Evolutionary conservation across 768 basidiomycete genomes (phyloP).

Genomic region (Cubamyces sp.): DNA sequence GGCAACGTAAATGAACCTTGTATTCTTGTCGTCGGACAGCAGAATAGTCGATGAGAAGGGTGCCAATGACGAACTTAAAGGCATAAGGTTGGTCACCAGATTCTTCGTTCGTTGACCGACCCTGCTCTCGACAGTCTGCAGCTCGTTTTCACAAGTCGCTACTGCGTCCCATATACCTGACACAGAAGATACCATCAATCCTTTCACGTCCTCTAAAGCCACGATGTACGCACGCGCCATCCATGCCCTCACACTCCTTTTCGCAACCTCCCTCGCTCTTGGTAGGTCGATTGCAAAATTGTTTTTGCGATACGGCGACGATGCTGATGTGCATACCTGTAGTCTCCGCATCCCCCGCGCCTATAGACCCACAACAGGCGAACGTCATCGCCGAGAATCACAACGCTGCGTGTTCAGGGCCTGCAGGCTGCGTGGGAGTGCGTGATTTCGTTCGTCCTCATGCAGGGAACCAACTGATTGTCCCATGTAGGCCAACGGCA

Average conservation of each 20-base stretch:
- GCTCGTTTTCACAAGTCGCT: no score
- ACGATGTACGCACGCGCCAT: slow-evolving; percentile 15
- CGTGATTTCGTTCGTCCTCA: not conserved
- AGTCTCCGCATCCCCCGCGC: slow-evolving; percentile 19
- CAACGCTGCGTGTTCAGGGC: slow-evolving; percentile 16
- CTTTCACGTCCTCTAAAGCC: not conserved
- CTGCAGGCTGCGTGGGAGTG: slow-evolving; percentile 16
- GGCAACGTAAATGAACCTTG: not conserved
- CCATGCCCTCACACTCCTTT: slow-evolving; percentile 19
- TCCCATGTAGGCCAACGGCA: slow-evolving; percentile 4
- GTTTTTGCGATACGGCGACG: not conserved
- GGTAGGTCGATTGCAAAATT: not conserved
- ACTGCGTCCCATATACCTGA: slow-evolving; percentile 12
- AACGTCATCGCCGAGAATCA: slow-evolving; percentile 20
- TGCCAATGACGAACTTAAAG: not conserved
- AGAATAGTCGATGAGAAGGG: not conserved
- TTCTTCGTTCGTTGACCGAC: slow-evolving; percentile 19
- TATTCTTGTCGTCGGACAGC: slow-evolving; percentile 5
- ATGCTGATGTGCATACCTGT: not conserved
- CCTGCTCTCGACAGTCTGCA: not conserved
- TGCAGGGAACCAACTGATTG: not conserved
- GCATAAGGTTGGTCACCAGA: no score
- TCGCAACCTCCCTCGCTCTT: slow-evolving; percentile 4
- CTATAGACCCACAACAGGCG: slow-evolving; percentile 18
- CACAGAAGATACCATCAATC: slow-evolving; percentile 8